phyloP scores from a whole-genome alignment of 306 rosid species.

The Prunus davidiana region DNA sequence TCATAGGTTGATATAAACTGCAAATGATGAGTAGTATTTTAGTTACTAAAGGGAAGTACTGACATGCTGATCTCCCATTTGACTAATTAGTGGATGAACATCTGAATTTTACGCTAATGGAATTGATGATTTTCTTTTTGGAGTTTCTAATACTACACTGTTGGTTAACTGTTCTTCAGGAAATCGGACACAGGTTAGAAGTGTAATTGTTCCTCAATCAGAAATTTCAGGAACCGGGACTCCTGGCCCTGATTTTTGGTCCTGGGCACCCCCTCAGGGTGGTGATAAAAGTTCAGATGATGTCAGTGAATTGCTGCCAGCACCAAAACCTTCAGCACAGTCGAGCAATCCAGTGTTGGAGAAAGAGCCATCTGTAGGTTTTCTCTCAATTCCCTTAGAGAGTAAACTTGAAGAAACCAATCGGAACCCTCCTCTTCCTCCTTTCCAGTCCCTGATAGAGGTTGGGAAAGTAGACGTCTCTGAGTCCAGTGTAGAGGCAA shows the following conservation, averaged over 20 bases:
- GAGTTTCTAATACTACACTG: not conserved
- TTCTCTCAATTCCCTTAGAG: constrained; percentile 67
- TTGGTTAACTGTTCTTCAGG: not conserved
- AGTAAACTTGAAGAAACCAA: constrained; percentile 44
- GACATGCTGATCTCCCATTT: not conserved
- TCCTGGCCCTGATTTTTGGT: constrained; percentile 98
- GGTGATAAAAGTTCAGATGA: constrained; percentile 30
- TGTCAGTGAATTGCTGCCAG: constrained; percentile 35
- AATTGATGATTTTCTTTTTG: not conserved
- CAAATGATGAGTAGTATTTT: not conserved
- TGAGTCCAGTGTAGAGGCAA: constrained; percentile 31
- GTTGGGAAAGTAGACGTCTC: constrained; percentile 43
- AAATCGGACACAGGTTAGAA: constrained; percentile 26
- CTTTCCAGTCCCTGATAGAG: constrained; percentile 61
- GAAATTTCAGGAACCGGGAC: constrained; percentile 42
- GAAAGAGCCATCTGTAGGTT: constrained; percentile 52
- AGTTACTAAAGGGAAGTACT: not conserved
- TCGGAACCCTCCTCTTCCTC: constrained; percentile 48
- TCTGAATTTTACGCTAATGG: not conserved
- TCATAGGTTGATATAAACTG: not conserved
- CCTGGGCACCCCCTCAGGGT: constrained; percentile 79
- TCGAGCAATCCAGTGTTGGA: constrained; percentile 50
- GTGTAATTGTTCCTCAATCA: constrained; percentile 28
- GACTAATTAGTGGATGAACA: not conserved
- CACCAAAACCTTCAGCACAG: constrained; percentile 33